Evolutionary conservation across 177 flowering plant species (phyloP), one percentile per base, ranked within the genome.

Genomic region (Vitis hybrid): DNA sequence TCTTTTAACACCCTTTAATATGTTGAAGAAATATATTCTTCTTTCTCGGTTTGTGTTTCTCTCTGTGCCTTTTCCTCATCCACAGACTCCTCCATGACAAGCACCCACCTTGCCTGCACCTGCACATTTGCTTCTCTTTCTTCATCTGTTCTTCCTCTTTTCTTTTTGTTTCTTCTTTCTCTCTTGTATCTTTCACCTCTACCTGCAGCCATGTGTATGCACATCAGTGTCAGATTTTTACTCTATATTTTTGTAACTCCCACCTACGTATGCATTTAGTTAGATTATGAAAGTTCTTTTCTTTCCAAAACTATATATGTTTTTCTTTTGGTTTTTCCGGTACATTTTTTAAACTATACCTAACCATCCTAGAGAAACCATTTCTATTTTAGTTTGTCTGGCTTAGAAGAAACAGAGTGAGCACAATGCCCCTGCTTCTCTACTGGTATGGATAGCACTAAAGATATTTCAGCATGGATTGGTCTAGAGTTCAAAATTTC

Each of bases 21-120:
- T 58, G 68, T 32, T 35, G 54, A 71, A 70, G 69, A 67, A 75
- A 75, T 41, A 75, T 65, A 69, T 68, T 77, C 61, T 46, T 74
- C 64, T 63, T 80, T 68, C 69, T 77, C n/a, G 70, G 21, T 74
- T 71, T 82, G 74, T 73, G 84, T 63, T 78, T 77, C 58, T 76
- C 74, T 72, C 76, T 79, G 24, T 74, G 74, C 73, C 69, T 78
- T 71, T 66, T 81, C 57, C 74, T 82, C 80, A 74, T 79, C 86
- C 73, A 73, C 75, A 77, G 62, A 64, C 56, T 69, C 70, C 57
- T 78, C 75, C 81, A 82, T 68, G 86, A 78, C n/a, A 80, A 73
- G 74, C 90, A 84, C 66, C 82, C 84, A 51, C 75, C 78, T 72
- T 76, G 75, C 64, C 63, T 74, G 70, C 67, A 48, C 63, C 76